phyloP scores from a whole-genome alignment of 2,329 filamentous ascomycete species.

The Xylariaceae sp. region DNA sequence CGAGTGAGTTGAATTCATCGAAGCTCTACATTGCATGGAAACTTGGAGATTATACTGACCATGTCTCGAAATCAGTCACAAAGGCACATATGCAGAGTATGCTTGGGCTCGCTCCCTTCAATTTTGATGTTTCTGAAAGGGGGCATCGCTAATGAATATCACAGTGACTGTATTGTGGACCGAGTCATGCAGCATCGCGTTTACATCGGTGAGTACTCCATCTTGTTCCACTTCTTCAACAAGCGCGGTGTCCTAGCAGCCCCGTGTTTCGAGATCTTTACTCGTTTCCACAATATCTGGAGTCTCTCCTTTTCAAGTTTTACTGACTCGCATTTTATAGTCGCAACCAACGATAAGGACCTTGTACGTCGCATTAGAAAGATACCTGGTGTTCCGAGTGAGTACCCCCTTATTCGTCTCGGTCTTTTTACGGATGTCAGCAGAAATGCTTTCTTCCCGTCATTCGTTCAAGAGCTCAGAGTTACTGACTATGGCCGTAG shows the following conservation, averaged over 20 bases:
- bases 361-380: constrained; percentile 80
- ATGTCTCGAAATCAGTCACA: constrained; percentile 8
- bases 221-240: not conserved
- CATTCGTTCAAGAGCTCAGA: not conserved
- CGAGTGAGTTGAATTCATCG: constrained; percentile 64
- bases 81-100: constrained; percentile 23
- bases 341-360: constrained; percentile 67
- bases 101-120: not conserved
- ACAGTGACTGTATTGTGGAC: constrained; percentile 25
- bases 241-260: not conserved
- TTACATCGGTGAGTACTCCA: constrained; percentile 17
- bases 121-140: not conserved
- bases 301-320: not conserved
- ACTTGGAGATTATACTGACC: not conserved
- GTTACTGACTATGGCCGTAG: constrained; percentile 10
- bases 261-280: not conserved
- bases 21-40: not conserved
- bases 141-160: constrained; percentile 1
- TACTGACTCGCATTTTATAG: constrained; percentile 28
- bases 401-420: not conserved
- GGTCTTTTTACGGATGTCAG: not conserved
- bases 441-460: not conserved
- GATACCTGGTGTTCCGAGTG: constrained; percentile 58
- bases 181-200: constrained; percentile 26
- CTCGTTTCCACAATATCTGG: not conserved